Base-by-base conservation (phyloP, 208 protist genomes). In the Vickermania ingenoplastis region DNA sequence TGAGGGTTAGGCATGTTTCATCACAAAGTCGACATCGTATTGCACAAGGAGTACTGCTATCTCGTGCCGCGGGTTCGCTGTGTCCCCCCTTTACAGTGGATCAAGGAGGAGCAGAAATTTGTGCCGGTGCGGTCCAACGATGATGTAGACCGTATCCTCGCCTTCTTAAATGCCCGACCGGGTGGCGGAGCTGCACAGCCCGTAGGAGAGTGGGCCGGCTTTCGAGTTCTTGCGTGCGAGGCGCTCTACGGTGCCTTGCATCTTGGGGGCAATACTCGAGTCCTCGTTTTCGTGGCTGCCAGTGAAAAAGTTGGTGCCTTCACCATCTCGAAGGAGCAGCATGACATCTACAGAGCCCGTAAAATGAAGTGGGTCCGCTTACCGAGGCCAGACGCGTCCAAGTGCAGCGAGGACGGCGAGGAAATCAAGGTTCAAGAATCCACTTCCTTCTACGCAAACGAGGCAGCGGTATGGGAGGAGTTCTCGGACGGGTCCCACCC, bases 171-270 rank as follows among this genome's bases (percentile, higher is more conserved):
- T n/a, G n/a, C n/a, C n/a, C n/a, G n/a, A n/a, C n/a, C n/a, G n/a
- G n/a, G n/a, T n/a, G n/a, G n/a, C n/a, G n/a, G n/a, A n/a, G n/a
- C n/a, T n/a, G n/a, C n/a, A n/a, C n/a, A n/a, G n/a, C n/a, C n/a
- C n/a, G n/a, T n/a, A n/a, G n/a, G n/a, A n/a, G n/a, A 17, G 36
- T 45, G 36, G 36, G 7, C 36, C 36, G 17, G 36, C 7, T 45
- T 45, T 7, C 11, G 36, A 45, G 36, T 45, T 7, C 17, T 78
- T 51, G 53, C 61, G 23, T 89, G 78, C 53, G 73, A 73, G 36
- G 81, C 79, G 2, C 50, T 92, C 27, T 92, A 87, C 69, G 85
- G 85, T 27, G 79, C 89, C 2, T 58, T 89, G n/a, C 67, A 69
- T 0, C 31, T 92, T 26, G 77, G 80, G 29, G 24, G 52, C 26